Base-by-base conservation (phyloP, 805 yeast genomes). In the Barnettozyma salicaria region DNA sequence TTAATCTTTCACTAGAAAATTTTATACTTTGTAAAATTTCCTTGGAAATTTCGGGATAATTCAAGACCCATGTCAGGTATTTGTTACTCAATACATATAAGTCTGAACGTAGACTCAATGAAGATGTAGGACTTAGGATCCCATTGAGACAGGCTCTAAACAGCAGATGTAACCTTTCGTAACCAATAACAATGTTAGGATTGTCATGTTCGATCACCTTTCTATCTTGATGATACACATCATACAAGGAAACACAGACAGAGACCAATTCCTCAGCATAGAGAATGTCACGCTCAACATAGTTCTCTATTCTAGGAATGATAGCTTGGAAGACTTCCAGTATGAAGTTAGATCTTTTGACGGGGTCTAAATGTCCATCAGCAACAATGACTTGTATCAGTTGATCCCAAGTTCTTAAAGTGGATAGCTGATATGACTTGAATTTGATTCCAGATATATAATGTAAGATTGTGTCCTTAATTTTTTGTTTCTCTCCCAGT, bases 331-430 rank as follows among this genome's bases (percentile, higher is more conserved):
- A 77, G 3, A 85, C 74, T 47, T 83, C 94, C 14, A 86, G 60
- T 37, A 87, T 76, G 50, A 90, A 81, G 26, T 74, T 70, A 0
- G 76, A 65, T 32, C 80, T 65, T n/a, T 61, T 58, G 7, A 60
- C 50, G 1, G 67, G 51, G 6, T 64, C 58, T 38, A 77, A 58
- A n/a, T 63, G 63, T 8, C 76, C 78, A 56, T 80, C 88, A 5
- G 76, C 67, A 5, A 85, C 76, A 30, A 86, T 60, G 4, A 87
- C 76, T 43, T 87, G 86, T 18, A 86, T 78, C 34, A 89, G 58
- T 47, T 79, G 80, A 17, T 80, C 78, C 97, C 97, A 90, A 0
- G 94, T 74, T 51, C 80, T 86, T 20, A 90, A 61, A 40, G 80
- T 75, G 11, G 70, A 61, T 32, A 81, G 61, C 43, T 82, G 92